Conservation (phyloP, 2,329 filamentous ascomycete genomes). For the Aspergillaceae sp. region DNA sequence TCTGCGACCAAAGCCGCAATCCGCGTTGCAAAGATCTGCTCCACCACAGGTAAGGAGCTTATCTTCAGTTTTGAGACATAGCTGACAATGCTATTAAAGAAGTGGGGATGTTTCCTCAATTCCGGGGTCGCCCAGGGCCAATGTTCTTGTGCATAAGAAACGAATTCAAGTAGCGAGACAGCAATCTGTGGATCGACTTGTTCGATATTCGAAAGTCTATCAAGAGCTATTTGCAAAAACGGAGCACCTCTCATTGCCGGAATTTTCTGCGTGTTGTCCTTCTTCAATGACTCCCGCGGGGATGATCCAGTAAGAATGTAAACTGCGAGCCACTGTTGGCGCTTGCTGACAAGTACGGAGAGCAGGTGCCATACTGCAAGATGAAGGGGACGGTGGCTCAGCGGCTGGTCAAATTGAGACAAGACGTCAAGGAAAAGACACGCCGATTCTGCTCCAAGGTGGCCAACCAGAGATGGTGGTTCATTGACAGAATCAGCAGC, state of each 20-base stretch:
- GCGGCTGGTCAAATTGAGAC: slow-evolving; percentile 66
- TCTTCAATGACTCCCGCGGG: slow-evolving; percentile 63
- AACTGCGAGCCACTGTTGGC: slow-evolving; percentile 93
- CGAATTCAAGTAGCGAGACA: slow-evolving; percentile 73
- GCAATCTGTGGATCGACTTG: slow-evolving; percentile 57
- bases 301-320: slow-evolving; percentile 83
- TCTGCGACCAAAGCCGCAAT: slow-evolving; percentile 79
- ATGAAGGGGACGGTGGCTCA: slow-evolving; percentile 56
- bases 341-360: slow-evolving; percentile 73
- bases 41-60: slow-evolving; percentile 38
- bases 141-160: slow-evolving; percentile 80
- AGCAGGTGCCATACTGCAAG: slow-evolving; percentile 75
- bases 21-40: slow-evolving; percentile 52
- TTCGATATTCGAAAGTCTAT: slow-evolving; percentile 58
- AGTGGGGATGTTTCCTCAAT: slow-evolving; percentile 62
- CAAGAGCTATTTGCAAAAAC: slow-evolving; percentile 65
- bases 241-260: slow-evolving; percentile 49
- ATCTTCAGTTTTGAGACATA: slow-evolving; percentile 58
- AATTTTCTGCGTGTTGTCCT: slow-evolving; percentile 40
- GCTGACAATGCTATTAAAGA: slow-evolving; percentile 62
- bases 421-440: slow-evolving; percentile 76
- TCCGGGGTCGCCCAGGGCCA: slow-evolving; percentile 92
- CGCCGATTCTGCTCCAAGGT: slow-evolving; percentile 72
- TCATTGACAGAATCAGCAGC: slow-evolving; percentile 57
- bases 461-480: slow-evolving; percentile 86